These are phyloP conservation scores for Epichloe glyceriae DNA, from an alignment of 2,329 filamentous ascomycete genomes.

Conservation along the genomic window DNA sequence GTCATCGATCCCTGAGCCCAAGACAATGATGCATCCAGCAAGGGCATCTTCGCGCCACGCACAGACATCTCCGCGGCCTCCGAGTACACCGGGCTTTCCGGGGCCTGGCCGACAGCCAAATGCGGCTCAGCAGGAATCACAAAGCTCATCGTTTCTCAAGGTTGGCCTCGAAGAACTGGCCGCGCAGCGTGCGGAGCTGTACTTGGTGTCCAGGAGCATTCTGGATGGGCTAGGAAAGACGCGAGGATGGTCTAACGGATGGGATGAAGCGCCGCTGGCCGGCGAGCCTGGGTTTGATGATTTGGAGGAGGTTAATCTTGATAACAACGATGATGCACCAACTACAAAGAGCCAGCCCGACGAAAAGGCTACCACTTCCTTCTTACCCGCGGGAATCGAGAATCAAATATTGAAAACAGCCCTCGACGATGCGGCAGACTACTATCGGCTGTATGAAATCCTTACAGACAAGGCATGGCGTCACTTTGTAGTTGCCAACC, in stretches of 20 bases:
- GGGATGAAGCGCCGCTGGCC: conserved; percentile 46
- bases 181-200: conserved; percentile 69
- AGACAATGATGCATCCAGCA: conserved; percentile 57
- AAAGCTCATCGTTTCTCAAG: conserved; percentile 39
- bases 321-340: conserved; percentile 26
- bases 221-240: conserved; percentile 62
- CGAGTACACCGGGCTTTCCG: conserved; percentile 42
- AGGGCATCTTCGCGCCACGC: conserved; percentile 47
- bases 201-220: conserved; percentile 65
- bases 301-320: conserved; percentile 46
- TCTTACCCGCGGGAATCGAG: conserved; percentile 22
- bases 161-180: conserved; percentile 69
- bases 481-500: conserved; percentile 69
- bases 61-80: conserved; percentile 22
- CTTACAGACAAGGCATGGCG: conserved; percentile 77
- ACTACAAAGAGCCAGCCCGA: conserved; percentile 5
- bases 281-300: conserved; percentile 30
- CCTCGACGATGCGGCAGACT: conserved; percentile 47
- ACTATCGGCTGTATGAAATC: conserved; percentile 55
- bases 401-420: conserved; percentile 46
- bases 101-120: conserved; percentile 28
- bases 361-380: not conserved
- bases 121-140: conserved; percentile 24
- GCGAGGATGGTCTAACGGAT: conserved; percentile 64
- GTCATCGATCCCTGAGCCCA: conserved; percentile 50